Evolutionary conservation across 768 basidiomycete species (phyloP), one percentile per base, ranked within the genome.

Genomic region (Lanmaoa rubissima): DNA sequence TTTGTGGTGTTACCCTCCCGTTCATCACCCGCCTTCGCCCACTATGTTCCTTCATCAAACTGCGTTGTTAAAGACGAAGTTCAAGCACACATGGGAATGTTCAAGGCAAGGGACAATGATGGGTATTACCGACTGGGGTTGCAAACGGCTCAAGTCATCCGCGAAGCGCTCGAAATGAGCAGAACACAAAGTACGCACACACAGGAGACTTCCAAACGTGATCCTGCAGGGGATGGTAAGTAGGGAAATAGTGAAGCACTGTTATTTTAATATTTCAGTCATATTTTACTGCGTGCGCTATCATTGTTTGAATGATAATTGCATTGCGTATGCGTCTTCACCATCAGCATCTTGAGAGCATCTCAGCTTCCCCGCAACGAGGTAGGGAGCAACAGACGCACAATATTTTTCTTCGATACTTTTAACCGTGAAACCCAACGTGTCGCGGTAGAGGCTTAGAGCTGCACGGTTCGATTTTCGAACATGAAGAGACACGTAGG

Each of bases 401-500:
- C 94, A 98, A 65, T 98, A 98, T 60, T 84, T 86, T 71, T 90
- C 86, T 70, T 97, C 95, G 40, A 96, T 82, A 48, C 84, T 84
- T 41, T 86, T 86, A 6, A 96, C 88, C 21, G 87, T 82, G 73
- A 98, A 98, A 2, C 94, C 94, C 7, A 98, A 76, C 2, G 91
- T 87, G 66, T 96, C 94, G 47, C 85, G 82, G 71, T 98, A 98
- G 51, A 98, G 76, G 12, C 81, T 84, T 43, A 98, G 84, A 1
- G 96, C 95, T 0, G 95, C 93, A 54, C 89, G 85, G 68, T 98
- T 98, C n/a, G 92, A 93, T 74, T 93, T 91, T 45, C 96, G 82
- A 31, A 98, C 95, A 63, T 98, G 94, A 21, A 98, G 76, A 0
- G 91, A 92, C 19, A 94, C 91, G 63, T 87, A 90, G 17, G 84